Evolutionary conservation across 306 rosid species (phyloP).

Genomic region (Phaseolus lunatus): DNA sequence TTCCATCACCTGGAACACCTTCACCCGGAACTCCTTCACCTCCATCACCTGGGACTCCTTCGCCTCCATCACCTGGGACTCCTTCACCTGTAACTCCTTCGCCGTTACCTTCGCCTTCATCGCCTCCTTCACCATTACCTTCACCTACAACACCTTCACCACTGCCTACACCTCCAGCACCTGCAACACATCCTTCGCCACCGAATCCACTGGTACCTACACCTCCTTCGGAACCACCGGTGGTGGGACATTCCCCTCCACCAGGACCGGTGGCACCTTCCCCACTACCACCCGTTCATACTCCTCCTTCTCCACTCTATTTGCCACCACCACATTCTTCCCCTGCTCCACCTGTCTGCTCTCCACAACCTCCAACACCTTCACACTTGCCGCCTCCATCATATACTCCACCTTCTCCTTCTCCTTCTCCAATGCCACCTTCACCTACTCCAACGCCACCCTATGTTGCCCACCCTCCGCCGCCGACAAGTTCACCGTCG

Average conservation of each 20-base stretch:
- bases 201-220: not conserved
- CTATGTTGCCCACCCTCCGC: not conserved
- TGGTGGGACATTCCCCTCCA: not conserved
- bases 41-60: not conserved
- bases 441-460: constrained; percentile 29
- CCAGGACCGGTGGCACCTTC: not conserved
- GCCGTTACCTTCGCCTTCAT: no score
- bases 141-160: not conserved
- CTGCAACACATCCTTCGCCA: not conserved
- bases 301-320: not conserved
- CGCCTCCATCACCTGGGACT: no score
- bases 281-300: not conserved
- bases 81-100: not conserved
- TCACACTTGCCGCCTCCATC: not conserved
- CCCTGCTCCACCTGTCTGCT: not conserved
- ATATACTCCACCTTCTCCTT: not conserved
- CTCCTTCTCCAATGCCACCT: not conserved
- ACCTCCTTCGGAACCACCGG: not conserved
- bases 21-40: not conserved
- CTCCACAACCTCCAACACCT: not conserved
- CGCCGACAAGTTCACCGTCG: not conserved
- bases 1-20: not conserved
- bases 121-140: not conserved
- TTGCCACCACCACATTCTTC: not conserved
- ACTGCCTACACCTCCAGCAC: not conserved